Conservation (phyloP, 352 stramenopile genomes). For the Pythium rhizo-oryzae region DNA sequence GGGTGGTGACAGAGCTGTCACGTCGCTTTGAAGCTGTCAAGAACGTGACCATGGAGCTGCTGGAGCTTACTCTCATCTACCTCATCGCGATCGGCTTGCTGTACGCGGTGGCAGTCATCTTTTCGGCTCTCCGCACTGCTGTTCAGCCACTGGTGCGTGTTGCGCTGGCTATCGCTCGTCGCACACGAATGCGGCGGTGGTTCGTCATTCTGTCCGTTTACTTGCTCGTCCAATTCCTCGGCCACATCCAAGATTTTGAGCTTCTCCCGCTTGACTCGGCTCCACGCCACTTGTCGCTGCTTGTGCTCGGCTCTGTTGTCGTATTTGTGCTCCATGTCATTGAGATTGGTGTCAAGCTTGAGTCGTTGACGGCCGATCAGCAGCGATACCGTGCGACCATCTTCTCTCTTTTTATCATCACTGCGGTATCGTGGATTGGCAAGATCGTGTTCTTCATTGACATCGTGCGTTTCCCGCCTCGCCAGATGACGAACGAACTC, state of each 20-base stretch:
- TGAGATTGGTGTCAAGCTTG: conserved; percentile 42
- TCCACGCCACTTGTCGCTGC: conserved; percentile 47
- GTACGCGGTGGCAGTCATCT: conserved; percentile 42
- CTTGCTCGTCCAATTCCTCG: conserved; percentile 38
- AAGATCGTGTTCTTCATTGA: conserved; percentile 64
- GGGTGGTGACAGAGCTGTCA: conserved; percentile 13
- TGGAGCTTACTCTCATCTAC: conserved; percentile 53
- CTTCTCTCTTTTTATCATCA: conserved; percentile 57
- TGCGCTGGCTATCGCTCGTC: conserved; percentile 14
- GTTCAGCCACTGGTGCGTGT: conserved; percentile 40
- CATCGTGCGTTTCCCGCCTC: conserved; percentile 45
- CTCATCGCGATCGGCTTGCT: conserved; percentile 57
- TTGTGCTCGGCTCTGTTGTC: conserved; percentile 47
- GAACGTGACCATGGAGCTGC: conserved; percentile 4
- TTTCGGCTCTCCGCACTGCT: conserved; percentile 43
- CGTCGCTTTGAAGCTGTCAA: conserved; percentile 17
- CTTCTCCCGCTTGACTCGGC: conserved; percentile 35
- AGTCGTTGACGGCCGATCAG: conserved; percentile 45
- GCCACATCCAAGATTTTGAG: conserved; percentile 40
- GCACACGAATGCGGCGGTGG: conserved; percentile 43
- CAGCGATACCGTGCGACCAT: conserved; percentile 60
- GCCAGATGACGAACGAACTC: conserved; percentile 44
- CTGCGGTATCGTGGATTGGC: conserved; percentile 61
- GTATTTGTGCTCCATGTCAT: conserved; percentile 57
- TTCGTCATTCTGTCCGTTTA: conserved; percentile 49